These are phyloP conservation scores for Diaporthe velutina DNA, from an alignment of 2,329 filamentous ascomycete genomes.

Conservation along the genomic window DNA sequence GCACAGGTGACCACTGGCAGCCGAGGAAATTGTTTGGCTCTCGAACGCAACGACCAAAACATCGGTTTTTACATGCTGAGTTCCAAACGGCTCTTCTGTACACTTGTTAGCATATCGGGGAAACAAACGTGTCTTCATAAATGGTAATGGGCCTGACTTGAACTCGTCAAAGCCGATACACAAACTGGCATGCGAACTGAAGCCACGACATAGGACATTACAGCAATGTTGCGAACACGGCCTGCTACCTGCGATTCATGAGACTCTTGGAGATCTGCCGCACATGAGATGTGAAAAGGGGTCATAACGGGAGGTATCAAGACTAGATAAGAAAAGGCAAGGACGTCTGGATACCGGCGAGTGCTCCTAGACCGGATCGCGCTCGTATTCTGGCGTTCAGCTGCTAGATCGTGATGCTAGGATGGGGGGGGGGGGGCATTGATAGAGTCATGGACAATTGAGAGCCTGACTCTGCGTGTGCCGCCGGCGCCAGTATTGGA, in stretches of 20 bases:
- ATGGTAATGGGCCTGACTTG: neutral
- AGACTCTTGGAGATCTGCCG: too few species aligned
- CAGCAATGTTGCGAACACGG: neutral
- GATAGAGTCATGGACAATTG: conserved; percentile 6
- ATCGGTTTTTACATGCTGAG: neutral
- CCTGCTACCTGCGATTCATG: too few species aligned
- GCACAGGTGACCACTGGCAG: neutral
- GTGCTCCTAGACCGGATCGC: neutral
- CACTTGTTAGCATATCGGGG: neutral
- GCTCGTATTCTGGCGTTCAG: neutral
- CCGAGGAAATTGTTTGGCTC: neutral
- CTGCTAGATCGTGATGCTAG: neutral
- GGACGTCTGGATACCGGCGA: neutral
- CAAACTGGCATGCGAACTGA: too few species aligned
- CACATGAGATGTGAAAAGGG: neutral
- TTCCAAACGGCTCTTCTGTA: neutral
- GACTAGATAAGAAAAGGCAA: neutral
- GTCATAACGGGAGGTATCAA: neutral
- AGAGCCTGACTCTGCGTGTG: conserved; percentile 18
- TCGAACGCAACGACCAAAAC: neutral
- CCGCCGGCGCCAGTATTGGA: conserved; percentile 4
- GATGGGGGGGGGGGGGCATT: conserved; percentile 3
- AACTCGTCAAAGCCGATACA: neutral
- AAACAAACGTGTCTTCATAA: neutral
- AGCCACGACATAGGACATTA: neutral